Evolutionary conservation across 2,329 filamentous ascomycete species (phyloP).

Genomic region (Phaeomoniella chlamydospora): DNA sequence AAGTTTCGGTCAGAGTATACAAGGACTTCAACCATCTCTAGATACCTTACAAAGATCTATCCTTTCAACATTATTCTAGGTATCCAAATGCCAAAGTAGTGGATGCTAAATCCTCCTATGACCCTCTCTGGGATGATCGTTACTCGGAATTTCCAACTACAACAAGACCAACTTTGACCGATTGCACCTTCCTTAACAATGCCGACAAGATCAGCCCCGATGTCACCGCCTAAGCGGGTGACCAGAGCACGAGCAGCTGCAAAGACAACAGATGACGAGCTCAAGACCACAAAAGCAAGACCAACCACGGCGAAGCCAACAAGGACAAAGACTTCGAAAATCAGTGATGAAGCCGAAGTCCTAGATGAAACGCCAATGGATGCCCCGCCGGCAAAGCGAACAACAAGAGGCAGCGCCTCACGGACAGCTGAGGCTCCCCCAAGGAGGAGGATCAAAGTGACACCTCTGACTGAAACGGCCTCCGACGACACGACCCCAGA

Average conservation of each 20-base stretch:
- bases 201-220: slow-evolving; percentile 8
- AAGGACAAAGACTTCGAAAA: slow-evolving; percentile 9
- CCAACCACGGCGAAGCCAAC: slow-evolving; percentile 5
- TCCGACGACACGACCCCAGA: slow-evolving; percentile 3
- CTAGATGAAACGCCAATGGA: slow-evolving; percentile 2
- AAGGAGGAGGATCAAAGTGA: slow-evolving; percentile 11
- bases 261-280: slow-evolving; percentile 6
- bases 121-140: too few species aligned
- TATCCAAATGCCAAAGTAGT: too few species aligned
- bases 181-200: slow-evolving; percentile 3
- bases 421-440: slow-evolving; percentile 9
- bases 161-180: too few species aligned
- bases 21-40: too few species aligned
- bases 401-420: slow-evolving; percentile 2
- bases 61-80: too few species aligned
- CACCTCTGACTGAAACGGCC: slow-evolving; percentile 6
- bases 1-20: too few species aligned
- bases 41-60: too few species aligned
- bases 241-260: slow-evolving; percentile 17
- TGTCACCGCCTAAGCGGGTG: slow-evolving; percentile 16
- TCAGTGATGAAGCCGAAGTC: slow-evolving; percentile 7
- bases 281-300: slow-evolving; percentile 7
- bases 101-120: too few species aligned
- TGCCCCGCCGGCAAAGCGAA: slow-evolving; percentile 1
- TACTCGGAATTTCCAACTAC: too few species aligned